Evolutionary conservation across 2,329 filamentous ascomycete species (phyloP).

Genomic region (Trichocomaceae sp.): DNA sequence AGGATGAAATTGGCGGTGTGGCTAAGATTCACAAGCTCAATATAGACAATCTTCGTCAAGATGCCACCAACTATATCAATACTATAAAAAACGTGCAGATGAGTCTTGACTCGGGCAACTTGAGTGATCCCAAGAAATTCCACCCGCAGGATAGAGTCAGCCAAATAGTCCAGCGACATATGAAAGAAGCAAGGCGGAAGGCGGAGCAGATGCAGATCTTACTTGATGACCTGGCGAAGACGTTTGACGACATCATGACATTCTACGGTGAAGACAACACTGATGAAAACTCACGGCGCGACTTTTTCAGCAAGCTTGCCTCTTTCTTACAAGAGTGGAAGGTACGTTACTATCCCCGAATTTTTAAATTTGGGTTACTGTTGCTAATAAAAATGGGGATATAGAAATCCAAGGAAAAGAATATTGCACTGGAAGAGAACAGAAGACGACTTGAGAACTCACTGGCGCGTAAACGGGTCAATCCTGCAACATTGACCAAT

Average conservation of each 20-base stretch:
- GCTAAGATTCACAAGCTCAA: constrained; percentile 81
- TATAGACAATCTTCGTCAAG: constrained; percentile 79
- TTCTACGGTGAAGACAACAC: constrained; percentile 92
- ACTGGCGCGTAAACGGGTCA: constrained; percentile 72
- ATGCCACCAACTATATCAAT: constrained; percentile 87
- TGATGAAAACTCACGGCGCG: constrained; percentile 86
- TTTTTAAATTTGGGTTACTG: not conserved
- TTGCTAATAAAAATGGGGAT: constrained; percentile 1
- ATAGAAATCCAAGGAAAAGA: constrained; percentile 86
- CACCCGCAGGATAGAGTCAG: constrained; percentile 93
- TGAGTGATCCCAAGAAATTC: constrained; percentile 96
- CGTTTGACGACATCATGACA: constrained; percentile 90
- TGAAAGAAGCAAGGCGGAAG: constrained; percentile 95
- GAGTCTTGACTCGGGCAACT: constrained; percentile 84
- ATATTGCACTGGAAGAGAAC: constrained; percentile 72
- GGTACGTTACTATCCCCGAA: constrained; percentile 37
- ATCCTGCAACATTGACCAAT: constrained; percentile 58
- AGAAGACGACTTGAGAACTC: constrained; percentile 80
- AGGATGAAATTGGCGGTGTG: constrained; percentile 75
- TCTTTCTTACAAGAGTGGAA: constrained; percentile 90
- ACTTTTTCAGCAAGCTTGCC: constrained; percentile 93
- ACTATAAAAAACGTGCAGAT: constrained; percentile 91
- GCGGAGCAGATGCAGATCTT: constrained; percentile 93
- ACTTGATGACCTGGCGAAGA: constrained; percentile 82
- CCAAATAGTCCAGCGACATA: constrained; percentile 81